Evolutionary conservation across 2,329 filamentous ascomycete genomes (phyloP).

Genomic region (Paraphaeosphaeria sporulosa): DNA sequence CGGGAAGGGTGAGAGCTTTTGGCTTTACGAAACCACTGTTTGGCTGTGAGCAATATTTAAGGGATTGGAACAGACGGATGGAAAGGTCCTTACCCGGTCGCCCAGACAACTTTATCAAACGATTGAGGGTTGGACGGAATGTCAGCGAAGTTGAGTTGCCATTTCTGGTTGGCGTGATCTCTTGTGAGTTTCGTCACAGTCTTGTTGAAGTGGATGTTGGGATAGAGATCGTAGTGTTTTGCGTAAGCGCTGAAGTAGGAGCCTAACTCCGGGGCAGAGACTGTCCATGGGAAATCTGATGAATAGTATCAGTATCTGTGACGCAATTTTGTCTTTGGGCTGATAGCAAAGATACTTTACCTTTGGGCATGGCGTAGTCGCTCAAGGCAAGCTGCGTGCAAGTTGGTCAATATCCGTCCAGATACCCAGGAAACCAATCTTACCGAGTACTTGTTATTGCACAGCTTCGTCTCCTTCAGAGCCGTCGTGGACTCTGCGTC

Average conservation of each 20-base stretch:
- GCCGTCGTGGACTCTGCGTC: slow-evolving; percentile 1
- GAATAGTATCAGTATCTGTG: not conserved
- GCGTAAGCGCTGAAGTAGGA: not conserved
- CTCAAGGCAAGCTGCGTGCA: not conserved
- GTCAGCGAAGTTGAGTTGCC: not conserved
- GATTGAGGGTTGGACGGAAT: not conserved
- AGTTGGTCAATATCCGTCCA: not conserved
- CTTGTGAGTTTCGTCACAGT: not conserved
- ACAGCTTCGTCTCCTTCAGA: slow-evolving; percentile 8
- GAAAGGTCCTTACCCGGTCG: not conserved
- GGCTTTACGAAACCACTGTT: not conserved
- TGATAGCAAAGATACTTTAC: not conserved
- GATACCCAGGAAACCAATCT: not conserved
- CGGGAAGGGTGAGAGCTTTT: not conserved
- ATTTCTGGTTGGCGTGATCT: not conserved
- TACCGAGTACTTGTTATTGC: slow-evolving; percentile 9
- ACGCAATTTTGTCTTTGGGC: not conserved
- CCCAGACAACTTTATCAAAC: slow-evolving; percentile 6
- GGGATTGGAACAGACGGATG: no score
- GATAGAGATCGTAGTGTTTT: slow-evolving; percentile 2
- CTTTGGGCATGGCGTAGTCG: not conserved
- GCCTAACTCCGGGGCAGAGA: not conserved
- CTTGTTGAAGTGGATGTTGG: slow-evolving; percentile 1
- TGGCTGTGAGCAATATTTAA: no score
- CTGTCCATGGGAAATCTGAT: slow-evolving; percentile 6